Evolutionary conservation across 2,329 filamentous ascomycete genomes (phyloP).

Genomic region (Colletotrichum sublineola): DNA sequence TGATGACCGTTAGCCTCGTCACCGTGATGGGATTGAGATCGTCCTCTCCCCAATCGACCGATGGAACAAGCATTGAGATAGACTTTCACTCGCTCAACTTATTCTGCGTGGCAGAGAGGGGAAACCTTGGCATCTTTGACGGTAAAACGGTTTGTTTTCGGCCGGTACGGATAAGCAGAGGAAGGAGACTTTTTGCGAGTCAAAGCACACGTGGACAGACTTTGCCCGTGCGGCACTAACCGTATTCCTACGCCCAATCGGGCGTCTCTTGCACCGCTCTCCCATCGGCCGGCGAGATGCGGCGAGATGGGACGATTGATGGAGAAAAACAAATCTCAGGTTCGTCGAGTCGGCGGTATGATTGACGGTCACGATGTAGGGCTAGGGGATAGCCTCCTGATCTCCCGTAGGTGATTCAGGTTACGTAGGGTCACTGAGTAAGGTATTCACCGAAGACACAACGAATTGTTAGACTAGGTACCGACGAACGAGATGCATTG

Average conservation of each 20-base stretch:
- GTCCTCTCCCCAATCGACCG: constrained; percentile 8
- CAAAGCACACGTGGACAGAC: constrained; percentile 27
- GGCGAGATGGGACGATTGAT: constrained; percentile 8
- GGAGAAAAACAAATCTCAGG: constrained; percentile 22
- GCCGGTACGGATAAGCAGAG: not conserved
- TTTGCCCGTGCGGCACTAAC: constrained; percentile 29
- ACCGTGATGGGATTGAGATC: constrained; percentile 26
- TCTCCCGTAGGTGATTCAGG: not conserved
- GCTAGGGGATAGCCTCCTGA: not conserved
- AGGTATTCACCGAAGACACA: not conserved
- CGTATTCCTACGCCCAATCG: constrained; percentile 6
- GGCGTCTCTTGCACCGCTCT: constrained; percentile 10
- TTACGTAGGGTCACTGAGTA: not conserved
- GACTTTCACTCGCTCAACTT: constrained; percentile 18
- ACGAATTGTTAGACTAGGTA: not conserved
- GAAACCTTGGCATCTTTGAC: constrained; percentile 11
- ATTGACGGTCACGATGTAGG: constrained; percentile 4
- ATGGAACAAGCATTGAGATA: constrained; percentile 32
- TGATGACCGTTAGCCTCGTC: constrained; percentile 33
- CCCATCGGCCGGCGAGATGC: not conserved
- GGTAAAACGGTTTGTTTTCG: constrained; percentile 20
- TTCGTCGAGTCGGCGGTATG: constrained; percentile 18
- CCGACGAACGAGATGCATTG: not conserved
- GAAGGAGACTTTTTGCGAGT: constrained; percentile 3
- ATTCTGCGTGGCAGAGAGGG: not conserved